These are phyloP conservation scores for Metschnikowia sp. DNA, from an alignment of 805 yeast species.

Conservation along the genomic window DNA sequence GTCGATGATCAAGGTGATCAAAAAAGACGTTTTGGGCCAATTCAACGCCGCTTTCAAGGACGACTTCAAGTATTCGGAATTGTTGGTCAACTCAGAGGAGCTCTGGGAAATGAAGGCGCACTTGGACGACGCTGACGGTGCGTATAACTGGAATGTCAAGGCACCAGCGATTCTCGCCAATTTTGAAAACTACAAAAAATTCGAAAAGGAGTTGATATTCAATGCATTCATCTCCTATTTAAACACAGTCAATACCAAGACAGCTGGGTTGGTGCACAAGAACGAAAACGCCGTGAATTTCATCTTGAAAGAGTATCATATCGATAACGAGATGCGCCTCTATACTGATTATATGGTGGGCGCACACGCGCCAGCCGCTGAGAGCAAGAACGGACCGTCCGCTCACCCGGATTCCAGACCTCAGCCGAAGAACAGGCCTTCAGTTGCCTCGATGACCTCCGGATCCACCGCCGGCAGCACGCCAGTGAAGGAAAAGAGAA, in stretches of 20 bases:
- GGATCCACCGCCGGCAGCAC: constrained; percentile 15
- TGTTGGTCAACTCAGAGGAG: constrained; percentile 46
- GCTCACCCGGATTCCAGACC: constrained; percentile 1
- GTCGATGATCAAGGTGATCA: constrained; percentile 43
- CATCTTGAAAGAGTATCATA: constrained; percentile 46
- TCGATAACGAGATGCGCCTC: constrained; percentile 35
- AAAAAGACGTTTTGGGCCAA: constrained; percentile 53
- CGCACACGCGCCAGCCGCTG: constrained; percentile 13
- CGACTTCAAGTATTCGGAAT: constrained; percentile 54
- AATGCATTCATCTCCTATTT: constrained; percentile 66
- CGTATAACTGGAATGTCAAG: constrained; percentile 67
- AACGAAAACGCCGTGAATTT: constrained; percentile 67
- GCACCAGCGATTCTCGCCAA: constrained; percentile 75
- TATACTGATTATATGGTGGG: constrained; percentile 34
- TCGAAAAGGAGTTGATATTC: constrained; percentile 53
- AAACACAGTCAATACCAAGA: constrained; percentile 28
- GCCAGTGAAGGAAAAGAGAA: constrained; percentile 27
- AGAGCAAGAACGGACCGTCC: not conserved
- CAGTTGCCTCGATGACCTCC: constrained; percentile 13
- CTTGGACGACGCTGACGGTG: constrained; percentile 32
- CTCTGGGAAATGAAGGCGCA: constrained; percentile 35
- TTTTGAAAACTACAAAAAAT: constrained; percentile 67
- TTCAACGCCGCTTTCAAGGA: constrained; percentile 51
- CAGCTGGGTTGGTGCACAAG: constrained; percentile 23
- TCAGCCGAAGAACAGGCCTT: constrained; percentile 2